Conservation (phyloP, 169 alveolate genomes). For the Plasmodium coatneyi region DNA sequence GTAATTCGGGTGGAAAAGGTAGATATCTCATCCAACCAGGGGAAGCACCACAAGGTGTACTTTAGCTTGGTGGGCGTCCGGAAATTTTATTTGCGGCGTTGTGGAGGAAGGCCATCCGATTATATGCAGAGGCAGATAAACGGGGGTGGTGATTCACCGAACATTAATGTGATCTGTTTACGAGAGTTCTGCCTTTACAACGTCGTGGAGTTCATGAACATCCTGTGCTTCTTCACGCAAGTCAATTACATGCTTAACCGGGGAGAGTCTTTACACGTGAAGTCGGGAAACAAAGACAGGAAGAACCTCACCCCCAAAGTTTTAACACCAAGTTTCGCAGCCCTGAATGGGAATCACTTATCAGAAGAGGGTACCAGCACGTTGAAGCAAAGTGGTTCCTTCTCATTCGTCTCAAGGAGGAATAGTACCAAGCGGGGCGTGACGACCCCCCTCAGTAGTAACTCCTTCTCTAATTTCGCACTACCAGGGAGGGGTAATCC, state of each 20-base stretch:
- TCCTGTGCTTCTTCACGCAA: neutral
- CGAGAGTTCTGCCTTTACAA: conserved; percentile 21
- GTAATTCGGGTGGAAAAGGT: neutral
- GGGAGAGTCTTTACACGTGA: neutral
- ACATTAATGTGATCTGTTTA: neutral
- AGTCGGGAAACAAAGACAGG: neutral
- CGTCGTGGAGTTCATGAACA: conserved; percentile 12
- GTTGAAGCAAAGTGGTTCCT: neutral
- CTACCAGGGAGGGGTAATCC: neutral
- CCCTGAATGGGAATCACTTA: neutral
- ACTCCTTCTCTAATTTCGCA: neutral
- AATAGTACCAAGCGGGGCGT: neutral
- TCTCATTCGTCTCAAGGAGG: neutral
- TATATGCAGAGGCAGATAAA: neutral
- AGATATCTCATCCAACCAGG: neutral
- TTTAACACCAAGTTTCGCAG: neutral
- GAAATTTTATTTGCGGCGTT: conserved; percentile 4
- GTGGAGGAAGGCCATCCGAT: neutral
- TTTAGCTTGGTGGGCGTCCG: neutral
- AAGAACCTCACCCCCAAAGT: neutral
- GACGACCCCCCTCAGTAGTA: neutral
- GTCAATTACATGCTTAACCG: neutral
- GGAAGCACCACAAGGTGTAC: conserved; percentile 13
- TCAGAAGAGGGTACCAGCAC: neutral
- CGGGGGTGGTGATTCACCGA: neutral